A percentile compares a stretch with the other conserved stretches of the same genome.
Evolutionary conservation across 805 yeast genomes (phyloP).

Genomic region (Hanseniaspora taiwanica): DNA sequence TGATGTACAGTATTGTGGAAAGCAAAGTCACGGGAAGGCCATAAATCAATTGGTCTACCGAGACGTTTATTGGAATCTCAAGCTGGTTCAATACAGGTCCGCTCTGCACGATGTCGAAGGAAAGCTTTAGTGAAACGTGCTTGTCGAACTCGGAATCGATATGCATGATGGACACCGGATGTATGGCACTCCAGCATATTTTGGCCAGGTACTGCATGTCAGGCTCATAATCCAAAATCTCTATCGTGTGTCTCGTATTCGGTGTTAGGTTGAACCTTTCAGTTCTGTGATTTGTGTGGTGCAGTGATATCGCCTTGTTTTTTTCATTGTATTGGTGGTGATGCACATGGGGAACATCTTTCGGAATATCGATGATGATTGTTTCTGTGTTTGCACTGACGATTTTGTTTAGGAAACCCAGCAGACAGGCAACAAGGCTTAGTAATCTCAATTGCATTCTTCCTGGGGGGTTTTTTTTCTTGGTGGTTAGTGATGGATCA

Average conservation of each 20-base stretch:
- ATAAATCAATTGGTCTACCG: constrained; percentile 11
- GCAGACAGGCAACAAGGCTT: neutral
- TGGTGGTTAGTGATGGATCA: too few species aligned
- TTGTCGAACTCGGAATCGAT: constrained; percentile 8
- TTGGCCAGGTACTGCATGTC: constrained; percentile 15
- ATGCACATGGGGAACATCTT: constrained; percentile 6
- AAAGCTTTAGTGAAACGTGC: constrained; percentile 6
- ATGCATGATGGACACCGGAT: constrained; percentile 14
- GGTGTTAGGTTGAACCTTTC: constrained; percentile 1
- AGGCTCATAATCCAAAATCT: constrained; percentile 8
- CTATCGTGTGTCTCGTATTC: constrained; percentile 6
- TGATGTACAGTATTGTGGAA: constrained; percentile 10
- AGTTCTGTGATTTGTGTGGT: constrained; percentile 4
- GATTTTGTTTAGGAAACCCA: neutral
- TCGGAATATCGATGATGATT: constrained; percentile 9
- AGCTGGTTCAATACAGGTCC: neutral
- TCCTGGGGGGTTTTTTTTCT: too few species aligned
- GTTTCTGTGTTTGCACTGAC: constrained; percentile 13
- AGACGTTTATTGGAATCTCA: constrained; percentile 13
- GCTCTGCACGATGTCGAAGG: constrained; percentile 2
- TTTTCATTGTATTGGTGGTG: neutral
- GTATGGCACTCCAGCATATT: constrained; percentile 21
- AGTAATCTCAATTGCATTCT: neutral
- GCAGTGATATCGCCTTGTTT: constrained; percentile 2
- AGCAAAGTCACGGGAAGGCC: constrained; percentile 18